phyloP scores from a whole-genome alignment of 164 flowering plant species.

The Magnolia sinica region DNA sequence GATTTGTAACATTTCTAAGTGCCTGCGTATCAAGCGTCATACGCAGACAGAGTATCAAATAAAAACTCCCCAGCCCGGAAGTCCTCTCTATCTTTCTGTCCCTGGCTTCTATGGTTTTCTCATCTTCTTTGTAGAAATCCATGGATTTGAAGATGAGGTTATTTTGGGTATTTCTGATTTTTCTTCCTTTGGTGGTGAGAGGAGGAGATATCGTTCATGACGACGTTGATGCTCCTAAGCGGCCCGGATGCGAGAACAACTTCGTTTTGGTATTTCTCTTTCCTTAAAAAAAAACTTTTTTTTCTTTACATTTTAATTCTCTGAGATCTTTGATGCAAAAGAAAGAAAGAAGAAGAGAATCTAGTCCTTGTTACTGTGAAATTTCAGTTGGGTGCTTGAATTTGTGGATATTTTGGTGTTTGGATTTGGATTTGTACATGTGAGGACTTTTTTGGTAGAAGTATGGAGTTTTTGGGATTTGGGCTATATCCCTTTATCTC shows the following conservation, averaged over 20 bases:
- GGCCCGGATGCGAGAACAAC: constrained; percentile 86
- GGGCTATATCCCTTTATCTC: neutral
- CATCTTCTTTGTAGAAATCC: neutral
- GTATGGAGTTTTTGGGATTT: neutral
- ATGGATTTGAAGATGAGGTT: constrained; percentile 1
- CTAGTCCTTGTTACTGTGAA: constrained; percentile 14
- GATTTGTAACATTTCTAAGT: too few species aligned
- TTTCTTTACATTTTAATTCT: neutral
- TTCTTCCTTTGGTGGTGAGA: constrained; percentile 23
- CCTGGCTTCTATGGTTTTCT: neutral
- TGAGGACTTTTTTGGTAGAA: neutral
- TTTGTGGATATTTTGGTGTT: neutral
- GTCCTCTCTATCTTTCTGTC: neutral
- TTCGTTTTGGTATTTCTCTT: constrained; percentile 65
- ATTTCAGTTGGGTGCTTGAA: constrained; percentile 26
- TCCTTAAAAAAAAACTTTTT: neutral
- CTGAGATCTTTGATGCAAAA: neutral
- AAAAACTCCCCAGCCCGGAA: too few species aligned
- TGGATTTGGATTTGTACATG: neutral
- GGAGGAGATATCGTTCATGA: constrained; percentile 86
- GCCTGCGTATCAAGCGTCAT: too few species aligned
- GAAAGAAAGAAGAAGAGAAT: neutral
- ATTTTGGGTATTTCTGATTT: neutral
- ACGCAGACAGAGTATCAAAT: too few species aligned
- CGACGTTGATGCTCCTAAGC: constrained; percentile 74